Evolutionary conservation across 176 grass and related monocot species (phyloP).

Genomic region (Avena sativa): DNA sequence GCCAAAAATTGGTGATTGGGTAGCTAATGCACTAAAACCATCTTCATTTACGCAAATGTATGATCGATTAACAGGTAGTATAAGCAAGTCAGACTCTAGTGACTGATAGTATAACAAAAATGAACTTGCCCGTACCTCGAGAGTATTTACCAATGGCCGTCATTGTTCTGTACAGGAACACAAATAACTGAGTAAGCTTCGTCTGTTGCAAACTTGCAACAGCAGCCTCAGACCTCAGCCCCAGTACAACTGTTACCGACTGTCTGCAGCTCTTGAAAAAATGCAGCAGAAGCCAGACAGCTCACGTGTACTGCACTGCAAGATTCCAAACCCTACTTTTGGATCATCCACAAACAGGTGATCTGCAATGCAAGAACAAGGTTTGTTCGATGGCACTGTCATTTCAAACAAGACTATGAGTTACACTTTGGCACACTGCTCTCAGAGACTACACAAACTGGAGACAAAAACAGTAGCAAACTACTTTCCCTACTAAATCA

Average conservation of each 20-base stretch:
- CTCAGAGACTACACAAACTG: conserved; percentile 15
- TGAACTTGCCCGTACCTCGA: conserved; percentile 28
- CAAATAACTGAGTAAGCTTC: conserved; percentile 32
- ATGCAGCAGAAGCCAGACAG: conserved; percentile 40
- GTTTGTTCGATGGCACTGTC: conserved; percentile 34
- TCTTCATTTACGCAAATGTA: not conserved
- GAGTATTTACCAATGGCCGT: conserved; percentile 52
- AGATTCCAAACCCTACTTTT: conserved; percentile 48
- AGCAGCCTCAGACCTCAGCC: conserved; percentile 47
- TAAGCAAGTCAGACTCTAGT: conserved; percentile 13
- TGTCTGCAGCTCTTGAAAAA: conserved; percentile 43
- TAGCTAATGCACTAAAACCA: conserved; percentile 17
- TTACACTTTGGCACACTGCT: not conserved
- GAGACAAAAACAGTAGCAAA: conserved; percentile 14
- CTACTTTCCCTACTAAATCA: not conserved
- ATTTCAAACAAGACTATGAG: conserved; percentile 12
- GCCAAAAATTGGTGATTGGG: conserved; percentile 4
- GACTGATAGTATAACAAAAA: conserved; percentile 22
- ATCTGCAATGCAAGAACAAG: conserved; percentile 14
- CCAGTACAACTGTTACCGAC: conserved; percentile 37
- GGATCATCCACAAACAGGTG: conserved; percentile 24
- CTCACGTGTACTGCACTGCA: conserved; percentile 30
- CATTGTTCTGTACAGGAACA: conserved; percentile 52
- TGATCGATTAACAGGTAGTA: not conserved
- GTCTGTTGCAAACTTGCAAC: conserved; percentile 46